Conservation (phyloP, 2,329 filamentous ascomycete genomes). For the Setomelanomma holmii region DNA sequence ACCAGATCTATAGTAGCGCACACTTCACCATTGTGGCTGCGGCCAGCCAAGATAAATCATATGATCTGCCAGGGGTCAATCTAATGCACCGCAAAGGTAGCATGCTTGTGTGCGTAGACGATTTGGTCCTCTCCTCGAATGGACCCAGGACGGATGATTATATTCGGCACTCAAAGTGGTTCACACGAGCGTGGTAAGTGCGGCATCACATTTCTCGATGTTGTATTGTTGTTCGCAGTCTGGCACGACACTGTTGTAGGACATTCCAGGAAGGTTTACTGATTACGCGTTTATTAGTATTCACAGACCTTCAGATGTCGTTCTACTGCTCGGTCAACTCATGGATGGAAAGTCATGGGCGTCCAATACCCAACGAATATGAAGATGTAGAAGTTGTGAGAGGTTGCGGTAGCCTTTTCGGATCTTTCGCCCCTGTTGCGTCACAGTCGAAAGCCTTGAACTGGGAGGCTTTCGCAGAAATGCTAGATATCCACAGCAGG, state of each 20-base stretch:
- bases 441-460: too few species aligned
- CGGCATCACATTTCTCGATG: too few species aligned
- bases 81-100: not conserved
- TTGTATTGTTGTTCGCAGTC: too few species aligned
- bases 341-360: not conserved
- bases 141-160: not conserved
- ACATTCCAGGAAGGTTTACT: conserved; percentile 8
- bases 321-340: conserved; percentile 2
- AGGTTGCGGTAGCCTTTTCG: too few species aligned
- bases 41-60: conserved; percentile 17
- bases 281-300: conserved; percentile 1
- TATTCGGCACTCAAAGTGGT: not conserved
- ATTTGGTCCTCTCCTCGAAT: not conserved
- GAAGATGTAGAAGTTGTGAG: too few species aligned
- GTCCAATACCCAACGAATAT: not conserved
- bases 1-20: conserved; percentile 12
- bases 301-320: conserved; percentile 7
- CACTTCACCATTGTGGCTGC: conserved; percentile 19
- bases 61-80: conserved; percentile 10
- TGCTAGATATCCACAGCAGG: not conserved
- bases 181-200: not conserved
- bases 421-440: too few species aligned
- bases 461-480: not conserved
- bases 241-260: too few species aligned
- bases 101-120: not conserved